Base-by-base conservation (phyloP, 192 early-diverging fungal genomes). In the Coemansia sp. region DNA sequence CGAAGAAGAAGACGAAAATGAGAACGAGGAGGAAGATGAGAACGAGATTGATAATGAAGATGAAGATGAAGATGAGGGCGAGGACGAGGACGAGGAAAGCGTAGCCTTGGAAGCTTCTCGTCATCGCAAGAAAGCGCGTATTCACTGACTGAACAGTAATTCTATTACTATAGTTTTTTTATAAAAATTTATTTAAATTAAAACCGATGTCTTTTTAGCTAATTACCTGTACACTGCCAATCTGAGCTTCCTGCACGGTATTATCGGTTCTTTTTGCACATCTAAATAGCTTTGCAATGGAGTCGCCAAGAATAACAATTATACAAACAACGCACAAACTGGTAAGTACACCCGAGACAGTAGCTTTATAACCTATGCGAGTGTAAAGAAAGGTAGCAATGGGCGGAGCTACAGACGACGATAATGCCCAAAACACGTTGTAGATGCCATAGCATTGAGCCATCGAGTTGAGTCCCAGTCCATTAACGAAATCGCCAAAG, bases 401-500 rank as follows among this genome's bases (percentile, higher is more conserved):
- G 0, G 77, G 77, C n/a, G 77, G 77, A 1, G 77, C 77, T 64
- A 75, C 56, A 0, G 62, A 62, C 1, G 66, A 68, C 14, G 77
- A 68, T 17, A 75, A 18, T n/a, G 77, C 67, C 77, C 77, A 80
- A 40, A 75, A 71, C 25, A 66, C 64, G 36, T 80, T 80, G 56
- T 74, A 75, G 3, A 80, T 54, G 25, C 77, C 72, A 25, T 80
- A 80, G 38, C 69, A 61, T 49, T 75, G 72, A 5, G 77, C 72
- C 77, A 80, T 80, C 28, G 77, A 80, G 42, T 75, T 69, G 14
- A 75, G 54, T 5, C 69, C 72, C 20, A 80, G 54, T 16, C 61
- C 34, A 32, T 80, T 80, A 48, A 80, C 77, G 69, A 80, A 80
- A 29, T 80, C 77, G 55, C 77, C 77, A 63, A 80, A 80, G 45